Percentiles rank a stretch among this genome's conserved stretches.
phyloP scores from a whole-genome alignment of 2,329 filamentous ascomycete genomes.

The Fusarium poae region DNA sequence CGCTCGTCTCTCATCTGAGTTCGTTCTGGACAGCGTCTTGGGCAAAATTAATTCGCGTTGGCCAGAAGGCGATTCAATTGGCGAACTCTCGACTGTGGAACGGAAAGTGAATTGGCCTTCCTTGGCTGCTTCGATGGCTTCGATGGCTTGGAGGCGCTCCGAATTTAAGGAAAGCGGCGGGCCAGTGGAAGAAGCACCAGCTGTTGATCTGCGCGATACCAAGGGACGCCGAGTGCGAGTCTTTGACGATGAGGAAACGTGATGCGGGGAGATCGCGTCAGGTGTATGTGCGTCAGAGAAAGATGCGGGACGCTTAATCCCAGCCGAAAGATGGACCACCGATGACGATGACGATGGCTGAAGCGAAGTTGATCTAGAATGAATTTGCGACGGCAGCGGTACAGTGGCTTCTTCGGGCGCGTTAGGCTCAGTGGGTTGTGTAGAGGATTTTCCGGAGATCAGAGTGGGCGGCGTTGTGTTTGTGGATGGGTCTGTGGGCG shows the following conservation, averaged over 20 bases:
- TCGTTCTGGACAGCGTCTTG: conserved; percentile 57
- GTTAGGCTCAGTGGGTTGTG: conserved; percentile 25
- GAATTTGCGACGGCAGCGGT: conserved; percentile 47
- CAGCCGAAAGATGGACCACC: conserved; percentile 43
- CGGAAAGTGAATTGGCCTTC: conserved; percentile 38
- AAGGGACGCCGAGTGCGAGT: conserved; percentile 56
- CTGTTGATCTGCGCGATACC: conserved; percentile 55
- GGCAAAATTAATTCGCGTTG: conserved; percentile 64
- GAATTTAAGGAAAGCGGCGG: conserved; percentile 52
- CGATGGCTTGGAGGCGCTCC: conserved; percentile 52
- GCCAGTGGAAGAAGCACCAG: conserved; percentile 50
- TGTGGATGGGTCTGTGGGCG: conserved; percentile 28
- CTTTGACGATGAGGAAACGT: conserved; percentile 48
- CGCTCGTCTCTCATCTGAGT: conserved; percentile 63
- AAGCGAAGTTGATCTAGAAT: conserved; percentile 53
- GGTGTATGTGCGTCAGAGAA: conserved; percentile 46
- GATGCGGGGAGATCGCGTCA: conserved; percentile 46
- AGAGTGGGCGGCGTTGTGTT: conserved; percentile 26
- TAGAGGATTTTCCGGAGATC: conserved; percentile 20
- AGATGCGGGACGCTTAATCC: conserved; percentile 46
- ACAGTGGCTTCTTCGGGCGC: conserved; percentile 27
- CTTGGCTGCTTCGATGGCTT: conserved; percentile 49
- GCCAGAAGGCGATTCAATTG: conserved; percentile 50
- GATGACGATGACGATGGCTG: conserved; percentile 51
- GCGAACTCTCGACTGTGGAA: conserved; percentile 40